Percentiles rank a stretch among this genome's conserved stretches.
phyloP scores from a whole-genome alignment of 73 alveolate genomes.

The Tetrahymena thermophila region DNA sequence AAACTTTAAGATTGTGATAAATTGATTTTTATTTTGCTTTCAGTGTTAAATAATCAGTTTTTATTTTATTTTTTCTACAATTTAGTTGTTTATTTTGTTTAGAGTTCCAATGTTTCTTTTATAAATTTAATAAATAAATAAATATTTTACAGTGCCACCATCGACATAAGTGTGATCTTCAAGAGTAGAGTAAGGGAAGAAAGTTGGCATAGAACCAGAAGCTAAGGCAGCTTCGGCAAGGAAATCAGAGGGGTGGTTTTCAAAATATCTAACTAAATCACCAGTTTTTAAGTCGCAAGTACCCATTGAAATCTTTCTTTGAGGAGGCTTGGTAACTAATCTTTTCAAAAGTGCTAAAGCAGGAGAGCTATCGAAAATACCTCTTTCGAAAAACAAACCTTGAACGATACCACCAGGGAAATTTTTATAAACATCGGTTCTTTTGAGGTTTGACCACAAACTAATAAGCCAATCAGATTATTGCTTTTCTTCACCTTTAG shows the following conservation, averaged over 20 bases:
- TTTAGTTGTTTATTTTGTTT: neutral
- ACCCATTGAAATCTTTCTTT: slow-evolving; percentile 17
- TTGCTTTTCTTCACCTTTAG: slow-evolving; percentile 38
- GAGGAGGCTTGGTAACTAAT: neutral
- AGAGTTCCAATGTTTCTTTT: neutral
- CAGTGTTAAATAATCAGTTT: neutral
- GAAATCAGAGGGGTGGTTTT: neutral
- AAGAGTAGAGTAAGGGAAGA: slow-evolving; percentile 48
- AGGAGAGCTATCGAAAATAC: slow-evolving; percentile 46
- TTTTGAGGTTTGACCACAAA: slow-evolving; percentile 25
- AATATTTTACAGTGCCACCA: slow-evolving; percentile 52
- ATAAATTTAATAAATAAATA: neutral
- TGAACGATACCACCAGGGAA: slow-evolving; percentile 47
- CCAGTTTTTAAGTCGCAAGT: slow-evolving; percentile 50
- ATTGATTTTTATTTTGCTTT: neutral
- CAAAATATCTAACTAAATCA: slow-evolving; percentile 9
- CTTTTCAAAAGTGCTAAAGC: neutral
- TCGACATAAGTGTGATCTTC: slow-evolving; percentile 37
- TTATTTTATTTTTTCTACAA: neutral
- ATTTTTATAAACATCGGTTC: slow-evolving; percentile 25
- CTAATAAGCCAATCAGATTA: slow-evolving; percentile 28
- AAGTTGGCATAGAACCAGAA: slow-evolving; percentile 61
- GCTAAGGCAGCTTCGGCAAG: slow-evolving; percentile 41
- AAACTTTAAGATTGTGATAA: neutral
- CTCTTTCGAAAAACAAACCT: slow-evolving; percentile 34